Percentiles rank a stretch among this genome's conserved stretches.
These are phyloP conservation scores for Rosa lucieae DNA, from an alignment of 306 rosid species.

Conservation along the genomic window DNA sequence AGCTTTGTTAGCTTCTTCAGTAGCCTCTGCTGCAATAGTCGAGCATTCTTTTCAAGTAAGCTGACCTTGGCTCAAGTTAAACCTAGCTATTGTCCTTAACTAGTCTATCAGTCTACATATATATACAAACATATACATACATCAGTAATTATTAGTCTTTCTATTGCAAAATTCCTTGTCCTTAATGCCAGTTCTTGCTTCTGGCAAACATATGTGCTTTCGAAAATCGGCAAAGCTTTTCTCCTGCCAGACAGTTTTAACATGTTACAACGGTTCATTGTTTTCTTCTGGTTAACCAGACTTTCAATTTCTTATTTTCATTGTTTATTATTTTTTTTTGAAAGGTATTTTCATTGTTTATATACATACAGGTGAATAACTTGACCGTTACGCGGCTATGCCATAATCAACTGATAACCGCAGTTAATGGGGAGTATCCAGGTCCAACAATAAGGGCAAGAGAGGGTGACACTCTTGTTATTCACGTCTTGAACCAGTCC, in stretches of 20 bases:
- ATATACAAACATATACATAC: too few species aligned
- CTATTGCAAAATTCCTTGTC: too few species aligned
- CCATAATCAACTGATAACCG: slow-evolving; percentile 39
- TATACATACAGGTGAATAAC: slow-evolving; percentile 41
- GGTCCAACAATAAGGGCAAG: slow-evolving; percentile 46
- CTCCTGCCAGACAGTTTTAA: neutral
- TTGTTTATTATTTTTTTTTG: too few species aligned
- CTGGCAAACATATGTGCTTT: neutral
- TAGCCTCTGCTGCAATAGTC: slow-evolving; percentile 45
- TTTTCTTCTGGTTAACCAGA: too few species aligned
- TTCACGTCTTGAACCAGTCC: slow-evolving; percentile 48
- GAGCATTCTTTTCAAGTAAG: slow-evolving; percentile 52
- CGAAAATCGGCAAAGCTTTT: neutral
- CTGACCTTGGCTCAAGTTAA: neutral
- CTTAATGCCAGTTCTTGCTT: neutral
- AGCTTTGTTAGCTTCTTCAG: slow-evolving; percentile 36
- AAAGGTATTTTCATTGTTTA: neutral
- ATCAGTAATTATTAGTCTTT: too few species aligned
- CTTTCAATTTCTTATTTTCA: too few species aligned
- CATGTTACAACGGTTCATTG: too few species aligned
- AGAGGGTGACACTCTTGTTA: slow-evolving; percentile 51
- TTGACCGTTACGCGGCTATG: slow-evolving; percentile 37
- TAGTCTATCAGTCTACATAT: neutral
- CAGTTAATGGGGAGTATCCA: slow-evolving; percentile 50
- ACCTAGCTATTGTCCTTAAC: neutral